A percentile compares a stretch with the other conserved stretches of the same genome.
phyloP scores from a whole-genome alignment of 345 rosid species.

The Psidium guajava region DNA sequence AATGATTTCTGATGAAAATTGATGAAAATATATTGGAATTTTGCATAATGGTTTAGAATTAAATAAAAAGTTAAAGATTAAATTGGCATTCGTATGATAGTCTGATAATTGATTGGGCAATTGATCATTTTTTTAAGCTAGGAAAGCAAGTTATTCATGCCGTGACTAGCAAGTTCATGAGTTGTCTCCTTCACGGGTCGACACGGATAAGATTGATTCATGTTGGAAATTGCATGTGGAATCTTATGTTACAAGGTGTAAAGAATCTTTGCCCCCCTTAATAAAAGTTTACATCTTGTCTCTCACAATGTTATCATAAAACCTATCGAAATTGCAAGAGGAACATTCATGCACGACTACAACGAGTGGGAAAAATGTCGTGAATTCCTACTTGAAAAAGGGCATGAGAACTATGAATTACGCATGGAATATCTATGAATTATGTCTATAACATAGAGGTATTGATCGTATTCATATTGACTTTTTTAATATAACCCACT shows the following conservation, averaged over 20 bases:
- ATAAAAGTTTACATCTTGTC: not conserved
- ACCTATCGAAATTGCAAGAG: not conserved
- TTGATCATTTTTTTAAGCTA: not conserved
- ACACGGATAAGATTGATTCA: not conserved
- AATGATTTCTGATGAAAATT: not conserved
- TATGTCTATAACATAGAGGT: not conserved
- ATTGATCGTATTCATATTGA: not conserved
- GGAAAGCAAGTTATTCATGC: not conserved
- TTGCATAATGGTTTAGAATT: not conserved
- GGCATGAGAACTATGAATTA: not conserved
- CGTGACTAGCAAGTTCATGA: not conserved
- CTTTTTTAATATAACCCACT: not conserved
- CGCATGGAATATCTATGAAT: not conserved
- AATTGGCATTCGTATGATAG: accelerated
- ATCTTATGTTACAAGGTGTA: not conserved
- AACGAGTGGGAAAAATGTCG: not conserved
- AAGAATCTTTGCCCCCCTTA: not conserved
- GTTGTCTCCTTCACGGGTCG: not conserved
- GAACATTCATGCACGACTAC: not conserved
- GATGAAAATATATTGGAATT: accelerated
- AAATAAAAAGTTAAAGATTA: not conserved
- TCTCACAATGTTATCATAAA: not conserved
- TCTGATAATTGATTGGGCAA: accelerated
- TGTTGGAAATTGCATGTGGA: not conserved
- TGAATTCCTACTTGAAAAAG: not conserved